phyloP scores from a whole-genome alignment of 2,329 filamentous ascomycete genomes.

The Colletotrichum sp. region DNA sequence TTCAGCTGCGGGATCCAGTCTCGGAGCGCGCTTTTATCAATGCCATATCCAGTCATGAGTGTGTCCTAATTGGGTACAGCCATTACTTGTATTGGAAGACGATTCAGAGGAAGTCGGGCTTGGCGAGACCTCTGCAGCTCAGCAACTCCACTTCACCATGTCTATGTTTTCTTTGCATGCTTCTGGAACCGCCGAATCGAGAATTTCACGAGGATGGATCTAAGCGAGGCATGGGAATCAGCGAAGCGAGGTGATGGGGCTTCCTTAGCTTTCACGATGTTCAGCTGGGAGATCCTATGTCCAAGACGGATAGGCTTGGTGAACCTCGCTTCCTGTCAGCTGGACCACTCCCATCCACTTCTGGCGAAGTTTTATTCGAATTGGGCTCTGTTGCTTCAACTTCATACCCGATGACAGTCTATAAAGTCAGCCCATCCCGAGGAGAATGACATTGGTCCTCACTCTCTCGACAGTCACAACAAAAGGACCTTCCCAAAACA shows the following conservation, averaged over 20 bases:
- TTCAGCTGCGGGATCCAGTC: not conserved
- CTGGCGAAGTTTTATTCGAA: rapidly evolving
- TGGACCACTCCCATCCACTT: not conserved
- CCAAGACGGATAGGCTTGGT: too few species aligned
- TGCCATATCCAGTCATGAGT: too few species aligned
- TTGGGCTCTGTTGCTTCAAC: not conserved
- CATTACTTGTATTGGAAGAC: too few species aligned
- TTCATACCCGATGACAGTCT: not conserved
- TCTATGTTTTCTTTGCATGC: not conserved
- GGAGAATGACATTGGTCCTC: not conserved
- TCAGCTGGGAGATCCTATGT: not conserved
- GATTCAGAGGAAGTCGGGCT: not conserved
- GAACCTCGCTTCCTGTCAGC: not conserved
- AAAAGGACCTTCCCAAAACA: not conserved
- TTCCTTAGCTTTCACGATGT: not conserved
- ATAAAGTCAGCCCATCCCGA: not conserved
- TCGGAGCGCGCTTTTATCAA: too few species aligned
- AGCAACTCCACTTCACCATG: not conserved
- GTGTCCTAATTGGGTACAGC: too few species aligned
- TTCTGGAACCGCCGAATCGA: not conserved
- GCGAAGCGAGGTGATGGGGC: not conserved
- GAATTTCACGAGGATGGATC: rapidly evolving
- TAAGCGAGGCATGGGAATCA: not conserved
- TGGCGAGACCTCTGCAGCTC: not conserved
- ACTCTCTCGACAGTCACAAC: not conserved